Evolutionary conservation across 139 green algal genomes (phyloP).

Genomic region (Mychonastes homosphaera): DNA sequence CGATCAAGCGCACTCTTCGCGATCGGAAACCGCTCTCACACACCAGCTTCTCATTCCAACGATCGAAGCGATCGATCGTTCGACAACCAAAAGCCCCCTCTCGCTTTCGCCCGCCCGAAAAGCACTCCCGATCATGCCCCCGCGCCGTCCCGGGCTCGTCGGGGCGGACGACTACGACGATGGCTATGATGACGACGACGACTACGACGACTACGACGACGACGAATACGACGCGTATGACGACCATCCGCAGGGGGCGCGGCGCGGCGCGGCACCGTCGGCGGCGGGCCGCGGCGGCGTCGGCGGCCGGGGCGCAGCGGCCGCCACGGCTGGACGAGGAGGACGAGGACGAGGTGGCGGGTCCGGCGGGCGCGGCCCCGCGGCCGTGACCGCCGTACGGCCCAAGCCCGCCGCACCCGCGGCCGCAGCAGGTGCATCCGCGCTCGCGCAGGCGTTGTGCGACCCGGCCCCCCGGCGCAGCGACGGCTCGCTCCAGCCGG

Average conservation of each 20-base stretch:
- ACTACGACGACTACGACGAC: conserved; percentile 46
- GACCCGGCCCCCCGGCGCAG: conserved; percentile 37
- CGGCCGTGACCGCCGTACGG: background rate
- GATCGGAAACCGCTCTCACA: too few relatives aligned
- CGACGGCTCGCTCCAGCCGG: conserved; percentile 38
- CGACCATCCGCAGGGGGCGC: too few relatives aligned
- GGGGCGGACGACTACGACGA: conserved; percentile 55
- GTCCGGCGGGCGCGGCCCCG: background rate
- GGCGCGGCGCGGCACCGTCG: too few relatives aligned
- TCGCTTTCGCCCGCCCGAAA: too few relatives aligned
- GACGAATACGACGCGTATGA: conserved; percentile 34
- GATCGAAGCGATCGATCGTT: too few relatives aligned
- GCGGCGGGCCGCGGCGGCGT: too few relatives aligned
- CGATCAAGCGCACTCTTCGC: too few relatives aligned
- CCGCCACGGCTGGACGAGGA: background rate
- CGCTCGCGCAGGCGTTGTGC: conserved; percentile 42
- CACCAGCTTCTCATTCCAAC: too few relatives aligned
- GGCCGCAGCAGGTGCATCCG: conserved; percentile 59
- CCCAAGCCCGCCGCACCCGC: conserved; percentile 11
- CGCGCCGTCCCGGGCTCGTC: too few relatives aligned
- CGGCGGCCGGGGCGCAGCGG: background rate
- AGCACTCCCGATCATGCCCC: too few relatives aligned
- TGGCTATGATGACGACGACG: conserved; percentile 51
- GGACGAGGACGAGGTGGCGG: background rate
- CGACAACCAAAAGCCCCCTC: too few relatives aligned